Conservation (phyloP, 129 eudicot species). For the Flaveria linearis region DNA sequence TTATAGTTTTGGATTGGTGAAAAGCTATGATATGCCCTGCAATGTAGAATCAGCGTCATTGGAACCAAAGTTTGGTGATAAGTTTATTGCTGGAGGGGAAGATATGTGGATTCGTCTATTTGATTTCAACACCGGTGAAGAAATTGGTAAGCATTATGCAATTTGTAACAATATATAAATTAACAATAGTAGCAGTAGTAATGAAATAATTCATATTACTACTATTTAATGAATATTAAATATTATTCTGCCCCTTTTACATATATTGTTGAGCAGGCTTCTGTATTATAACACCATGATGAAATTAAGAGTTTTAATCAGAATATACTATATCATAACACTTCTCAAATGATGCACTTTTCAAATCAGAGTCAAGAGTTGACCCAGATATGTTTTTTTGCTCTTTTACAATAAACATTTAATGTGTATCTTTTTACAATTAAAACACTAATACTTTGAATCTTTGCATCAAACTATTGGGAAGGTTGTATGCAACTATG, state of each 20-base stretch:
- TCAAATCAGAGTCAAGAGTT: no score
- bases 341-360: neutral
- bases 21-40: conserved; percentile 79
- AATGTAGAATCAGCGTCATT: conserved; percentile 73
- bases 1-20: conserved; percentile 78
- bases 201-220: neutral
- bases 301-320: no score
- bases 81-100: conserved; percentile 86
- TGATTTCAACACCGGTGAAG: conserved; percentile 80
- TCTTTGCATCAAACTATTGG: neutral
- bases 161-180: neutral
- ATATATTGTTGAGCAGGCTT: neutral
- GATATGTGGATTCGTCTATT: conserved; percentile 83
- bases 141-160: conserved; percentile 51
- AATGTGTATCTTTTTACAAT: neutral
- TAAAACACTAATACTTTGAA: neutral
- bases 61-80: conserved; percentile 69
- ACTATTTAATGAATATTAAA: neutral
- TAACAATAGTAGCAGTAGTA: neutral
- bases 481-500: neutral
- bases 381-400: no score
- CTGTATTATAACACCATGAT: neutral
- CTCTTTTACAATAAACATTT: no score
- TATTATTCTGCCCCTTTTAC: neutral
- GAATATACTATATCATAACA: neutral